Base-by-base conservation (phyloP, 2,329 filamentous ascomycete genomes). In the Trichoderma guizhouense region DNA sequence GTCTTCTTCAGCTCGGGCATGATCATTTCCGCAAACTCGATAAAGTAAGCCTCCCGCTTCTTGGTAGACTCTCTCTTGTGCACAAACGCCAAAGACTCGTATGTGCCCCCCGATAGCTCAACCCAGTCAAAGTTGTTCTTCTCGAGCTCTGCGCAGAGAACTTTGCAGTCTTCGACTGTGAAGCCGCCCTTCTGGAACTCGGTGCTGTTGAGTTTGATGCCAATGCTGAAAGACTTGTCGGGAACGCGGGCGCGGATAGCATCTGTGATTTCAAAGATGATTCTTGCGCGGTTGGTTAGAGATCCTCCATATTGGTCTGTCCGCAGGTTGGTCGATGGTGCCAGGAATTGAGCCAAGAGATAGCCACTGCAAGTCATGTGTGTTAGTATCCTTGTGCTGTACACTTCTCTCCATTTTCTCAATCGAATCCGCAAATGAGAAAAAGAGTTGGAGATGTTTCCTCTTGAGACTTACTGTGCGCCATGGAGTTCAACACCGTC, bases 31-130 rank as follows among this genome's bases (percentile, higher is more conserved):
- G 88, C 88, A 71, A 90, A 90, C 0, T 89, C 87, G 58, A 90
- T 76, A 82, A 90, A 90, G 82, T 89, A 90, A 1, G 86, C 84
- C 75, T 89, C 88, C 5, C 87, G 81, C 79, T 86, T 85, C 78
- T 82, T 83, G 6, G 87, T 89, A 18, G 83, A 85, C 57, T 90
- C 88, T 63, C 84, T 81, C 79, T 84, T 82, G 76, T 88, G 86
- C 2, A 74, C 75, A 73, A 89, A 88, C 0, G 83, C 86, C 0
- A 87, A 76, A 21, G 81, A 78, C 78, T 91, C 85, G 75, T 89
- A 90, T 0, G 88, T 91, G 8, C 89, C 89, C 14, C 89, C 89
- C 0, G 83, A 86, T 0, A 91, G 81, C 79, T 91, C 89, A 3
- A 91, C 85, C 73, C 89, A 88, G 76, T 89, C 85, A 57, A 90